These are phyloP conservation scores for Cephalotrichum gorgonifer DNA, from an alignment of 2,329 filamentous ascomycete genomes.

Conservation along the genomic window DNA sequence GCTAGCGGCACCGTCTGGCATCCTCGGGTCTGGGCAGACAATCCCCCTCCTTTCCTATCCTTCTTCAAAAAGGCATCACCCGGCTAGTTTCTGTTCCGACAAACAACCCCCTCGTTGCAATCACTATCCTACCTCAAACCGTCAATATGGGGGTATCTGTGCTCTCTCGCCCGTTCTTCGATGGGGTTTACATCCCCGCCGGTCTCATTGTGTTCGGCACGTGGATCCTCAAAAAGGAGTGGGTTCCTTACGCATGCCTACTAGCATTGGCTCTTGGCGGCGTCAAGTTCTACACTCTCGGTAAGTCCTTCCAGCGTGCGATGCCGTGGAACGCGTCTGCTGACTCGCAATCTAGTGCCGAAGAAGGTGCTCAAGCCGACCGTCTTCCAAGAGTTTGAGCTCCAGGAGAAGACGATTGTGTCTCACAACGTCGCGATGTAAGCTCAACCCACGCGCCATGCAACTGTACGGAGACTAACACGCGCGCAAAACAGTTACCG, in stretches of 20 bases:
- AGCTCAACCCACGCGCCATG: constrained; percentile 17
- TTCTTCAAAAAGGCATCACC: not conserved
- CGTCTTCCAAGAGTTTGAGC: constrained; percentile 82
- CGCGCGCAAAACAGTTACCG: constrained; percentile 59
- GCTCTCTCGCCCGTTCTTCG: constrained; percentile 54
- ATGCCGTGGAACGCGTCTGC: not conserved
- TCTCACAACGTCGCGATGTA: constrained; percentile 98
- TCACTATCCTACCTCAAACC: not conserved
- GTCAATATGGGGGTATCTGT: constrained; percentile 24
- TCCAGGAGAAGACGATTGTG: constrained; percentile 89
- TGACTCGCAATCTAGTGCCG: constrained; percentile 39
- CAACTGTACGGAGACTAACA: not conserved
- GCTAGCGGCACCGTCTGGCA: not conserved
- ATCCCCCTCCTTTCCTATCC: too few species aligned
- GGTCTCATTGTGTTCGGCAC: constrained; percentile 67
- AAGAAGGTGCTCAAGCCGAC: constrained; percentile 80
- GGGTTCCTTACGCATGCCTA: constrained; percentile 58
- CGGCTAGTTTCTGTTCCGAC: not conserved
- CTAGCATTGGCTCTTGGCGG: constrained; percentile 56
- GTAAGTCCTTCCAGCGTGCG: constrained; percentile 38
- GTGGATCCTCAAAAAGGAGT: constrained; percentile 70
- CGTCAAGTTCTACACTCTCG: constrained; percentile 60
- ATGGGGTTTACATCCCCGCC: constrained; percentile 78
- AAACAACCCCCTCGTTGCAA: not conserved
- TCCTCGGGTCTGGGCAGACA: not conserved